Conservation (phyloP, 805 yeast genomes). For the Metahyphopichia silvanorum region DNA sequence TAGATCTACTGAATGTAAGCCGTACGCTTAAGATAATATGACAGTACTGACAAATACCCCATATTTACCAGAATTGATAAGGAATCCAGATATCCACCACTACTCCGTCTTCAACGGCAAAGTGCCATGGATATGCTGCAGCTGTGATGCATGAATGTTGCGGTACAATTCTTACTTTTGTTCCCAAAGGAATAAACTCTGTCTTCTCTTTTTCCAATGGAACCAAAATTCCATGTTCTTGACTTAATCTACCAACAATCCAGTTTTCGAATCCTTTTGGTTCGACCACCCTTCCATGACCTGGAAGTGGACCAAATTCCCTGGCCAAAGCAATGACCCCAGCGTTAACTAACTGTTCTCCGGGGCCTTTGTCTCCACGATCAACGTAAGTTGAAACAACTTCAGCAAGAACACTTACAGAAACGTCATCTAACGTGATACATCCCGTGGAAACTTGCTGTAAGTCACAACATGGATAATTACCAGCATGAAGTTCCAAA, state of each 20-base stretch:
- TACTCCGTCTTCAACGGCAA: conserved; percentile 40
- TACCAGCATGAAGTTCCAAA: conserved; percentile 80
- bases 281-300: conserved; percentile 49
- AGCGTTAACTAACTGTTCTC: conserved; percentile 65
- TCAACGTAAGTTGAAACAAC: conserved; percentile 53
- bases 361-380: conserved; percentile 49
- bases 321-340: conserved; percentile 71
- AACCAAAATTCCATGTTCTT: conserved; percentile 75
- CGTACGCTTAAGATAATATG: too few species aligned
- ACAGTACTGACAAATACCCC: too few species aligned
- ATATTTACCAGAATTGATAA: conserved; percentile 46
- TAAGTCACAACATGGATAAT: conserved; percentile 67
- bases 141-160: conserved; percentile 77
- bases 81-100: conserved; percentile 68
- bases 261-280: conserved; percentile 50
- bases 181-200: conserved; percentile 49
- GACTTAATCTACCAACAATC: conserved; percentile 66
- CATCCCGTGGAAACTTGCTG: conserved; percentile 76
- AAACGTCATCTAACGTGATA: conserved; percentile 59
- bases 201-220: conserved; percentile 34
- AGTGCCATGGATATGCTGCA: conserved; percentile 57
- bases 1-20: too few species aligned
- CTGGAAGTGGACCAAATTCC: conserved; percentile 59
- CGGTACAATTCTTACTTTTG: conserved; percentile 54
- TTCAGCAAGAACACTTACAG: conserved; percentile 56